Percentiles rank a stretch among this genome's conserved stretches.
These are phyloP conservation scores for Ophiostoma tasmaniense DNA, from an alignment of 2,329 filamentous ascomycete species.

Conservation along the genomic window DNA sequence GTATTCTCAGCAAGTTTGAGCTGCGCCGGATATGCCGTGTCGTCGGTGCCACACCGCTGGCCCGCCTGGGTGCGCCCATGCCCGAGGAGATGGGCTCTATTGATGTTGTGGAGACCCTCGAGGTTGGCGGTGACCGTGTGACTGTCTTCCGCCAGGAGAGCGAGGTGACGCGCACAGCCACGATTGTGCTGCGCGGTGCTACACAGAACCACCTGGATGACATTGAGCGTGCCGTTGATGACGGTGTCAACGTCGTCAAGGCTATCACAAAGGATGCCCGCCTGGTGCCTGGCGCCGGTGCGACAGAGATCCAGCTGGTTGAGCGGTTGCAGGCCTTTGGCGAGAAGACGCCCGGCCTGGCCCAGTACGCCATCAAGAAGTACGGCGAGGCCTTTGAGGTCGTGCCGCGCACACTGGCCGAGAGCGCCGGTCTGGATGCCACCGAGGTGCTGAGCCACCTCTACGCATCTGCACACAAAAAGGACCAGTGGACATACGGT, in stretches of 20 bases:
- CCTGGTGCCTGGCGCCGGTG: constrained; percentile 87
- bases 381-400: constrained; percentile 97
- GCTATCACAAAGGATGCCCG: constrained; percentile 90
- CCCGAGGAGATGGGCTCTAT: constrained; percentile 98
- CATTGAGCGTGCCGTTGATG: constrained; percentile 91
- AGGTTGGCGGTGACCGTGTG: constrained; percentile 95
- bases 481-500: constrained; percentile 80
- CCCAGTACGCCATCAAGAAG: constrained; percentile 96
- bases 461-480: constrained; percentile 88
- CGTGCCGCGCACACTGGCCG: constrained; percentile 83
- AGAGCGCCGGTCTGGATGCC: constrained; percentile 90
- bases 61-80: constrained; percentile 93
- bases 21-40: constrained; percentile 90
- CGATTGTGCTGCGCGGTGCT: constrained; percentile 85
- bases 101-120: constrained; percentile 90
- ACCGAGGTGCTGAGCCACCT: constrained; percentile 91
- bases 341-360: constrained; percentile 84
- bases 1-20: constrained; percentile 97
- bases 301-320: constrained; percentile 87
- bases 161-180: constrained; percentile 85
- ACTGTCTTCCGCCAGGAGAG: constrained; percentile 97
- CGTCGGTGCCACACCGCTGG: constrained; percentile 91
- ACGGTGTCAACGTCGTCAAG: constrained; percentile 97
- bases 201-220: constrained; percentile 98
- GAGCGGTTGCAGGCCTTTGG: constrained; percentile 85